Evolutionary conservation across 2,329 filamentous ascomycete species (phyloP).

Genomic region (Arthrinium puccinioides): DNA sequence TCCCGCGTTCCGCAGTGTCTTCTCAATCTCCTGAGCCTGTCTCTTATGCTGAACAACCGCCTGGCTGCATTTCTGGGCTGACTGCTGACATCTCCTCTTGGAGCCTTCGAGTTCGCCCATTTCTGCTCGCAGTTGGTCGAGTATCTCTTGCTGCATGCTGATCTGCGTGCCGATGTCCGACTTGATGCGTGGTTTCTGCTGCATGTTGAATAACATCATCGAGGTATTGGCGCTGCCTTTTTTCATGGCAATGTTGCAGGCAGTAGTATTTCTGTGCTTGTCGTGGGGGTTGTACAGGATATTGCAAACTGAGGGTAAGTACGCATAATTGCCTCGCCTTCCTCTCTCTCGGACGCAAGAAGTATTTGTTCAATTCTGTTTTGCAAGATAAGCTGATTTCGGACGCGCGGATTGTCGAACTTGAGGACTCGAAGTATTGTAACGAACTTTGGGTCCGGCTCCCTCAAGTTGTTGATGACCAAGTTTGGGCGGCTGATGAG

Average conservation of each 20-base stretch:
- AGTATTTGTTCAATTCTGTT: conserved; percentile 78
- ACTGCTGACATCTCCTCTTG: conserved; percentile 37
- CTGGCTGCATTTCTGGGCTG: conserved; percentile 37
- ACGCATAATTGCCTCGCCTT: conserved; percentile 66
- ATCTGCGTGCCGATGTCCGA: conserved; percentile 67
- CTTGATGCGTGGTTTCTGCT: conserved; percentile 61
- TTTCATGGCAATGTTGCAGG: conserved; percentile 67
- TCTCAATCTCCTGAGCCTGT: conserved; percentile 33
- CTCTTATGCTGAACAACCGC: conserved; percentile 39
- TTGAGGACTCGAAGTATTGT: conserved; percentile 77
- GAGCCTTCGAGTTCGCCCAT: conserved; percentile 43
- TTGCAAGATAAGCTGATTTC: conserved; percentile 77
- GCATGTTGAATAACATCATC: conserved; percentile 32
- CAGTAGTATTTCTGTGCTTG: conserved; percentile 73
- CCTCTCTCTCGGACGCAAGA: conserved; percentile 59
- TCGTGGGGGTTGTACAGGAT: too few relatives aligned
- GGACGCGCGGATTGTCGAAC: conserved; percentile 72
- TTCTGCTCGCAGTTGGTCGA: conserved; percentile 49
- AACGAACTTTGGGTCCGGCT: conserved; percentile 65
- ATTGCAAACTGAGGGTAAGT: too few relatives aligned
- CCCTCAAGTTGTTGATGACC: conserved; percentile 56
- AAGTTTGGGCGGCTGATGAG: conserved; percentile 53
- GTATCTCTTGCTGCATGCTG: conserved; percentile 37
- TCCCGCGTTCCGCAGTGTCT: conserved; percentile 51
- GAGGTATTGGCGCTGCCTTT: too few relatives aligned